These are phyloP conservation scores for Choiromyces venosus DNA, from an alignment of 495 filamentous ascomycete genomes.

Conservation along the genomic window DNA sequence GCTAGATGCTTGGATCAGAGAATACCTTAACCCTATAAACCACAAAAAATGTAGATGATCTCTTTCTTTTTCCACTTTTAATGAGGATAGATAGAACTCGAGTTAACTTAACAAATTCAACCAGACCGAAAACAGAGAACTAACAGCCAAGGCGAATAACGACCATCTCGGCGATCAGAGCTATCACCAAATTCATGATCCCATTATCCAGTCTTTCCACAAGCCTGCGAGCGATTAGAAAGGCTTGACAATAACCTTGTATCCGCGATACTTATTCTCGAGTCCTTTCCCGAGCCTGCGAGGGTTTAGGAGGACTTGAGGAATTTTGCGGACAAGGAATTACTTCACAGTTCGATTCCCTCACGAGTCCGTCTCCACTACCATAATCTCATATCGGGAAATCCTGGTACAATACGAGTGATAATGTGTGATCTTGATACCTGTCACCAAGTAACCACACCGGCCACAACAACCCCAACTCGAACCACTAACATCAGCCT, in stretches of 20 bases:
- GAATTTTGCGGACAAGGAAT: too few species aligned
- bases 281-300: too few species aligned
- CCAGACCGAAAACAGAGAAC: neutral
- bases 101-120: neutral
- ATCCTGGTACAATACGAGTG: neutral
- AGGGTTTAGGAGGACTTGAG: too few species aligned
- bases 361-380: neutral
- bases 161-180: neutral
- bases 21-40: neutral
- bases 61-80: neutral
- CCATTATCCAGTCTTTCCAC: too few species aligned
- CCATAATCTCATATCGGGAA: neutral
- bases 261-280: too few species aligned
- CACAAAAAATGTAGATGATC: conserved; percentile 1
- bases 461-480: neutral
- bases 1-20: neutral
- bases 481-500: neutral
- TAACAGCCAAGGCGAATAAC: neutral
- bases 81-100: neutral
- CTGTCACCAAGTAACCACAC: neutral
- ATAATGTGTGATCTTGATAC: neutral
- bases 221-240: too few species aligned
- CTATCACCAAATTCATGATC: neutral
- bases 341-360: neutral
- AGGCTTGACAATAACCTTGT: too few species aligned